These are phyloP conservation scores for Penicillium cataractarum DNA, from an alignment of 495 filamentous ascomycete genomes.

Conservation along the genomic window DNA sequence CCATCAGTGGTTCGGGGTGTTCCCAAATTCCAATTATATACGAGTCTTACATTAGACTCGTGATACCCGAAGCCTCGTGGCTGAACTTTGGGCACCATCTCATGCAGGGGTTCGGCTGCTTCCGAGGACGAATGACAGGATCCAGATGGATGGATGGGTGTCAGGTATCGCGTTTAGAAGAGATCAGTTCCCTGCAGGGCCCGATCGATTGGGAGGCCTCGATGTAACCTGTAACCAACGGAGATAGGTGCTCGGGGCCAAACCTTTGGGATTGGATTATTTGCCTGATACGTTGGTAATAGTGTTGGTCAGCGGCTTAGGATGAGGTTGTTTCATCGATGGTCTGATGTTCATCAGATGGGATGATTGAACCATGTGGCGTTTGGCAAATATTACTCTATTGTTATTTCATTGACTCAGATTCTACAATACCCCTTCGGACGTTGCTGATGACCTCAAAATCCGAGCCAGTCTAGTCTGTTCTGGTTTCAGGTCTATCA, in stretches of 20 bases:
- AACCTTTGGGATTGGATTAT: not conserved
- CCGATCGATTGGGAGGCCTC: not conserved
- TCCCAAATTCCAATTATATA: not conserved
- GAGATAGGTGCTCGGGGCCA: not conserved
- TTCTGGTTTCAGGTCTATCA: not conserved
- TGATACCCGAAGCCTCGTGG: slow-evolving; percentile 11
- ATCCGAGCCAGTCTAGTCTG: not conserved
- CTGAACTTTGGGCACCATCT: not conserved
- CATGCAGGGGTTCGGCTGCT: slow-evolving; percentile 1
- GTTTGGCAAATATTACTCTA: not conserved
- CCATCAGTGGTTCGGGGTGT: not conserved
- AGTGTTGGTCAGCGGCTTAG: not conserved
- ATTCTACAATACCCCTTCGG: not conserved
- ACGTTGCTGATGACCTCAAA: not conserved
- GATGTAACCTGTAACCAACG: not conserved
- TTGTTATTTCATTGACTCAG: not conserved
- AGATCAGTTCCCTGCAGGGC: slow-evolving; percentile 1
- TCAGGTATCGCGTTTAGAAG: not conserved
- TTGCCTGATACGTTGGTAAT: not conserved
- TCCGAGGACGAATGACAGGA: not conserved
- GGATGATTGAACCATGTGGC: not conserved
- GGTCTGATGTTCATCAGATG: not conserved
- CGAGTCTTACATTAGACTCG: slow-evolving; percentile 6
- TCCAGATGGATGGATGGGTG: not conserved
- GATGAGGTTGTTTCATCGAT: not conserved